These are phyloP conservation scores for Pythium coloratum DNA, from an alignment of 352 stramenopile species.

Conservation along the genomic window DNA sequence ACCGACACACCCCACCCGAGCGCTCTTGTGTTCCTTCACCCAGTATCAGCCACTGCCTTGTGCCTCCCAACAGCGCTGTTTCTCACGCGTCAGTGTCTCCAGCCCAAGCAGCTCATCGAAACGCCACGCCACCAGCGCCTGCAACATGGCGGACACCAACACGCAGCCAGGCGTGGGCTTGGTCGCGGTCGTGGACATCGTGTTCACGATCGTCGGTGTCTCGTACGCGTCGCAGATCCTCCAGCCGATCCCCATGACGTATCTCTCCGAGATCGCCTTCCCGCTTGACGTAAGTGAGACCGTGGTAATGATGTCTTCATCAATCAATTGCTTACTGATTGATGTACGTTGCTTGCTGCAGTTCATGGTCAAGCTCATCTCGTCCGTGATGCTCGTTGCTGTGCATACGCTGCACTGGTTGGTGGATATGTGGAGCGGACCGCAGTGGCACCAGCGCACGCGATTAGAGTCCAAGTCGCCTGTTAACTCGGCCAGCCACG, in stretches of 20 bases:
- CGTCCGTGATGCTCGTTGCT: constrained; percentile 47
- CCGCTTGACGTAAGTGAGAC: constrained; percentile 52
- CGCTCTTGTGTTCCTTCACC: background rate
- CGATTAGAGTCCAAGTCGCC: background rate
- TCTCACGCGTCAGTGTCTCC: background rate
- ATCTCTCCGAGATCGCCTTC: constrained; percentile 77
- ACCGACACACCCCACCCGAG: background rate
- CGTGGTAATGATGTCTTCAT: background rate
- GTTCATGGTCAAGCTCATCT: constrained; percentile 66
- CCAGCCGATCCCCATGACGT: constrained; percentile 61
- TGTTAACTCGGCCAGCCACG: constrained; percentile 23
- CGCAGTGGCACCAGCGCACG: constrained; percentile 35
- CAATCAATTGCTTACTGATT: background rate
- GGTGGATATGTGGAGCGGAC: constrained; percentile 38
- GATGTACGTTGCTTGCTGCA: constrained; percentile 14
- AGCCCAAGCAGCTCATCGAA: background rate
- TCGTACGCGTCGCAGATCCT: constrained; percentile 57
- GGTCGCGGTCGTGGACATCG: constrained; percentile 21
- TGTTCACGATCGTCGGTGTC: constrained; percentile 56
- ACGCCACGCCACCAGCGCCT: background rate
- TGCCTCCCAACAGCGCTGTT: background rate
- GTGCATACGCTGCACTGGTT: constrained; percentile 54
- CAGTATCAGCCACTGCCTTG: background rate
- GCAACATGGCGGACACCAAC: background rate
- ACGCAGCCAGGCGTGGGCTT: constrained; percentile 5